Conservation (phyloP, 768 basidiomycete species). For the Lactarius hengduanensis region DNA sequence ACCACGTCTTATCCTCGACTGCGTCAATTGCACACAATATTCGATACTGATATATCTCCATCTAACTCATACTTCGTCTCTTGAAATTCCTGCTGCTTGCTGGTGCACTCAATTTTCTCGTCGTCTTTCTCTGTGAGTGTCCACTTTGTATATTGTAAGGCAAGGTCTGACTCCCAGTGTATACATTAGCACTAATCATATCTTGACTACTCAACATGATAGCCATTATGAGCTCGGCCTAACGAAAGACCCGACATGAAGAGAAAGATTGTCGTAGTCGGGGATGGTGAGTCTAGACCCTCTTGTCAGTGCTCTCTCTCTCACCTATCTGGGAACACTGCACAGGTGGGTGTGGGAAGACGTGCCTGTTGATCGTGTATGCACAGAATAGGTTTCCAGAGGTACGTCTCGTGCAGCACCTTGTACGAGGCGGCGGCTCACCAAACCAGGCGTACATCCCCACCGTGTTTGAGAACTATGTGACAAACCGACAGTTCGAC, state of each 20-base stretch:
- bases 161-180: background rate
- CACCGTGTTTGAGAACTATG: conserved; percentile 94
- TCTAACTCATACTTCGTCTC: conserved; percentile 16
- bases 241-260: conserved; percentile 66
- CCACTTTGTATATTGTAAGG: background rate
- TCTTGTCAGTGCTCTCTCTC: conserved; percentile 33
- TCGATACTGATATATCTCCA: conserved; percentile 18
- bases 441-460: conserved; percentile 78
- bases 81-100: conserved; percentile 3
- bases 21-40: conserved; percentile 10
- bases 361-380: conserved; percentile 94
- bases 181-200: background rate
- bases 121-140: conserved; percentile 12
- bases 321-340: conserved; percentile 29
- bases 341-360: conserved; percentile 84
- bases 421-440: conserved; percentile 24
- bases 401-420: conserved; percentile 47
- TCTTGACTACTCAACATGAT: conserved; percentile 25
- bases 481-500: conserved; percentile 82
- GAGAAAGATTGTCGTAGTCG: conserved; percentile 85
- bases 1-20: conserved; percentile 6
- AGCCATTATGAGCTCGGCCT: conserved; percentile 18
- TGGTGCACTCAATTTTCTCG: conserved; percentile 9
- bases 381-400: conserved; percentile 96
- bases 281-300: conserved; percentile 60